Conservation (phyloP, 2,329 filamentous ascomycete species). For the Aspergillus intermedius region DNA sequence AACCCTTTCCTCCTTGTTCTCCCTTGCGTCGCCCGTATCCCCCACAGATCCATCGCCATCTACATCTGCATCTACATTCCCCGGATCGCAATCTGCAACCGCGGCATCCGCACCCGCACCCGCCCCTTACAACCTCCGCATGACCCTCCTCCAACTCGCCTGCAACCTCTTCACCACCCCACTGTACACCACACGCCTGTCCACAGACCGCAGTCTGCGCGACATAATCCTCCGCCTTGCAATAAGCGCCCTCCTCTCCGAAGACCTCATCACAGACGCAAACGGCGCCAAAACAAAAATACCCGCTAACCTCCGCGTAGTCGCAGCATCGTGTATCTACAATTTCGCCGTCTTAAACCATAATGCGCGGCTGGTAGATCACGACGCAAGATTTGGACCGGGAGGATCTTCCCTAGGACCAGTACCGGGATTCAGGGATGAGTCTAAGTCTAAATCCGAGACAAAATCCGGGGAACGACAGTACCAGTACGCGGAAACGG, state of each 20-base stretch:
- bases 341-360: constrained; percentile 71
- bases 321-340: constrained; percentile 75
- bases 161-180: constrained; percentile 81
- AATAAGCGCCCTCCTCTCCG: constrained; percentile 72
- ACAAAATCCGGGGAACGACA: no score
- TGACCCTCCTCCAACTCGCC: constrained; percentile 74
- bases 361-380: constrained; percentile 50
- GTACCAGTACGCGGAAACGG: neutral
- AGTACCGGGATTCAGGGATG: no score
- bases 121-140: constrained; percentile 68
- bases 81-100: constrained; percentile 65
- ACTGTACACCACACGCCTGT: constrained; percentile 61
- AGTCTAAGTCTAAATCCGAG: no score
- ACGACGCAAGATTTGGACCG: constrained; percentile 30
- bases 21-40: constrained; percentile 42
- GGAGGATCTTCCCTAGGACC: no score
- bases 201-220: constrained; percentile 48
- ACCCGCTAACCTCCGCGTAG: constrained; percentile 64
- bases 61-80: constrained; percentile 67
- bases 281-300: neutral
- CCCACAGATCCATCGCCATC: no score
- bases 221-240: constrained; percentile 61
- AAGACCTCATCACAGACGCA: constrained; percentile 37
- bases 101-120: constrained; percentile 51
- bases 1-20: constrained; percentile 55